Base-by-base conservation (phyloP, 177 flowering plant species). In the Vitis hybrid region DNA sequence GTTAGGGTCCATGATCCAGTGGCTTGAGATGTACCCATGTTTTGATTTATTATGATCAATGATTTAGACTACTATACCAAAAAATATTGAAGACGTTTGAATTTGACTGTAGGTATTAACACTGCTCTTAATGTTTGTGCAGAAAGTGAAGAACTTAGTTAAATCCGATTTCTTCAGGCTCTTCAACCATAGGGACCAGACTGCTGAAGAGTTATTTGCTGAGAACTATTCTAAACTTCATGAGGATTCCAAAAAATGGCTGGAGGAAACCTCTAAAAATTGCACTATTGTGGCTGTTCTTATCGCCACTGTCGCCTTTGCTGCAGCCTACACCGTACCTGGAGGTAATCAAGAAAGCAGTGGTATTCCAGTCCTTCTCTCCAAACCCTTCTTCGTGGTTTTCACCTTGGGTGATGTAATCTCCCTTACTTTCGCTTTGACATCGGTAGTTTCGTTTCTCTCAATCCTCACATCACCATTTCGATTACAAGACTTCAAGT, bases 261-360 rank as follows among this genome's bases (percentile, higher is more conserved):
- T 74, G 0, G 64, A 66, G 46, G 66, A 41, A 1, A 82, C 80
- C 4, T 24, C 80, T 15, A 69, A 79, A 48, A 63, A 74, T 9
- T 74, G 77, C 76, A 69, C 84, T 0, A 46, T 78, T 0, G 73
- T 77, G 0, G 80, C 82, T 0, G 77, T 76, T 10, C 79, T 82
- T 2, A 76, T 82, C 0, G 84, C 84, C 49, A 74, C 80, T 0
- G 82, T 82, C 3, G 81, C 79, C 41, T 81, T 78, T 30, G 77
- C 82, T 3, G 75, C 82, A 0, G 79, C 78, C 20, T 72, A 67
- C 69, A 72, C 78, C 0, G 71, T 78, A 17, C 84, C 84, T 0
- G 82, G 82, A 1, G 84, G 84, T 13, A 11, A 54, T 0, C 12
- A 27, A 27, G 0, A 77, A 13, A 32, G 68, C 1, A 18, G 14